Evolutionary conservation across 176 grass and related monocot genomes (phyloP), one percentile per base, ranked within the genome.

Genomic region (Dendrocalamus sinicus): DNA sequence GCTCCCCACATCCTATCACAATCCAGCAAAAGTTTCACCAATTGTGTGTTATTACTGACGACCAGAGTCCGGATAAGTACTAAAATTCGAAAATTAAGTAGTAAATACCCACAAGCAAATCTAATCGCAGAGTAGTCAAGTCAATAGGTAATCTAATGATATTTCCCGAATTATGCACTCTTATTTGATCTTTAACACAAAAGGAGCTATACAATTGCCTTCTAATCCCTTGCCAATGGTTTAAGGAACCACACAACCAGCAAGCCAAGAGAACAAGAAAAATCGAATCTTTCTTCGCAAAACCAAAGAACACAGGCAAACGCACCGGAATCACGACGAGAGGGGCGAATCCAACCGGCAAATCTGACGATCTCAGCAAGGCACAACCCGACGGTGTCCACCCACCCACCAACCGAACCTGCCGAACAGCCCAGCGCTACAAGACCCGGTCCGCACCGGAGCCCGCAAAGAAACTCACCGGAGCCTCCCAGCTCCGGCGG

Each of bases 291-390:
- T 73, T 62, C 13, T 7, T 11, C 5, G 13, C 0, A 5, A 26
- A 82, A 68, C 55, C 3, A 61, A 23, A 39, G 5, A n/a, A 15
- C 23, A 17, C 44, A 4, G 28, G 2, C 45, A 73, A 32, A 44
- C 72, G 78, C 45, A 84, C 80, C 86, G 17, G 55, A 15, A 70
- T 43, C 72, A 12, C 72, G 26, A 39, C 53, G 61, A 52, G 20
- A 35, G 20, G 26, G 63, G 6, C 72, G 50, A 68, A 83, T 62
- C 63, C 72, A 51, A 14, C 41, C 19, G 14, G 37, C 50, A 12
- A 28, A 55, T 12, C 16, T 6, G 53, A 35, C 51, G 26, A 75
- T 32, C 69, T 58, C 44, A 48, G 68, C 54, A 32, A 47, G 39
- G n/a, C 50, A 40, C 4, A 40, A 1, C 70, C 16, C 39, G 58